Conservation (phyloP, 2,329 filamentous ascomycete species). For the Seiridium cupressi region DNA sequence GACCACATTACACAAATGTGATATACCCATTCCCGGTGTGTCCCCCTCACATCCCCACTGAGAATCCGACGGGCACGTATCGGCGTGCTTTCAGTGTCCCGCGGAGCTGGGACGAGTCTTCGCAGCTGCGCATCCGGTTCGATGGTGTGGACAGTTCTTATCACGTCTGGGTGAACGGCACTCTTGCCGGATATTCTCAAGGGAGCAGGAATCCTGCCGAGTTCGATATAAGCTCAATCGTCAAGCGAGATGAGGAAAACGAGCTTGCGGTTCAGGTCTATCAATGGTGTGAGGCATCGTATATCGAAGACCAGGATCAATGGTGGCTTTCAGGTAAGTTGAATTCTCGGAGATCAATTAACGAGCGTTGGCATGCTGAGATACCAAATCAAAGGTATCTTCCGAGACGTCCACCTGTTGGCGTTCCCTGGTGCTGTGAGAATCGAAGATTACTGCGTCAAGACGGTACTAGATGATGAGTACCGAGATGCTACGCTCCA, state of each 20-base stretch:
- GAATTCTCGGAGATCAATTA: background rate
- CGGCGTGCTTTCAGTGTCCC: slow-evolving; percentile 54
- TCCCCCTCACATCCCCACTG: slow-evolving; percentile 59
- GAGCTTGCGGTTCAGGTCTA: slow-evolving; percentile 65
- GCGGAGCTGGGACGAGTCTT: slow-evolving; percentile 36
- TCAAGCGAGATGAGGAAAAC: slow-evolving; percentile 43
- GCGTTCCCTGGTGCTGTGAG: slow-evolving; percentile 48
- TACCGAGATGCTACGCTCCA: slow-evolving; percentile 51
- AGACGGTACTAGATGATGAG: slow-evolving; percentile 48
- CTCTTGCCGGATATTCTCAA: slow-evolving; percentile 65
- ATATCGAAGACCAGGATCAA: slow-evolving; percentile 70
- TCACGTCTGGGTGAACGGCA: slow-evolving; percentile 66
- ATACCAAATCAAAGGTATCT: slow-evolving; percentile 47
- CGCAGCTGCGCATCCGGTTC: slow-evolving; percentile 62
- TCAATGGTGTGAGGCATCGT: slow-evolving; percentile 67
- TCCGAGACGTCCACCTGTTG: slow-evolving; percentile 63
- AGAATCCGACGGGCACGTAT: slow-evolving; percentile 67
- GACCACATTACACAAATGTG: slow-evolving; percentile 68
- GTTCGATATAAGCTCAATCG: slow-evolving; percentile 60
- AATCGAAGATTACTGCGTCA: slow-evolving; percentile 59
- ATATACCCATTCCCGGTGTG: slow-evolving; percentile 64
- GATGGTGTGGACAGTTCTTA: slow-evolving; percentile 73
- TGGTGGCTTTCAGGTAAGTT: slow-evolving; percentile 62
- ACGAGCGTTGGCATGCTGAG: background rate
- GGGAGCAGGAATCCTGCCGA: slow-evolving; percentile 68